Evolutionary conservation across 208 protist species (phyloP).

Genomic region (Willaertia magna): DNA sequence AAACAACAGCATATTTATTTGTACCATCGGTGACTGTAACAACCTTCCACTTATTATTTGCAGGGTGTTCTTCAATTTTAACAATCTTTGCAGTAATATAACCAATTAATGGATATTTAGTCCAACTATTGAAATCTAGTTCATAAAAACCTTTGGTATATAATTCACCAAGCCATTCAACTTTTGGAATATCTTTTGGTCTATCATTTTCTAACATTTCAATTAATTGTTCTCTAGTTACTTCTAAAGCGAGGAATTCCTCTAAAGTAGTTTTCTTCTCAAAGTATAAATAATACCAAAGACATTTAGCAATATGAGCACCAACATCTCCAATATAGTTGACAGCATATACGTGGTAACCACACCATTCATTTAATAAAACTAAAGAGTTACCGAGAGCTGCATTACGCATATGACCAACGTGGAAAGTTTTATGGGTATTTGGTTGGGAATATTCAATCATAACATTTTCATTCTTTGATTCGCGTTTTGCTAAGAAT

Average conservation of each 20-base stretch:
- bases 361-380: slow-evolving; percentile 79
- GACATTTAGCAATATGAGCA: slow-evolving; percentile 54
- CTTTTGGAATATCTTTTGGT: not conserved
- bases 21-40: not conserved
- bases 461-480: slow-evolving; percentile 42
- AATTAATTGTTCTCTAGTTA: not conserved
- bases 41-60: slow-evolving; percentile 22
- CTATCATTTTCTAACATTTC: not conserved
- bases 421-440: slow-evolving; percentile 97
- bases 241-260: not conserved
- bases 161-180: slow-evolving; percentile 17
- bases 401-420: slow-evolving; percentile 91
- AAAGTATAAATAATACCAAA: slow-evolving; percentile 23
- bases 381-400: slow-evolving; percentile 91
- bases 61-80: slow-evolving; percentile 19
- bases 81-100: slow-evolving; percentile 26
- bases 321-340: slow-evolving; percentile 98
- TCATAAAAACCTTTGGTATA: slow-evolving; percentile 11
- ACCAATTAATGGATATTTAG: slow-evolving; percentile 14
- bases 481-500: not conserved
- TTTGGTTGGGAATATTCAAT: slow-evolving; percentile 96
- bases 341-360: slow-evolving; percentile 76
- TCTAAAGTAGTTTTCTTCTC: slow-evolving; percentile 14
- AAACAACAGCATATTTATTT: slow-evolving; percentile 21
- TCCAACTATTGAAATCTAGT: slow-evolving; percentile 20